phyloP scores from a whole-genome alignment of 129 eudicot species.

The Pseudognaphalium luteoalbum region DNA sequence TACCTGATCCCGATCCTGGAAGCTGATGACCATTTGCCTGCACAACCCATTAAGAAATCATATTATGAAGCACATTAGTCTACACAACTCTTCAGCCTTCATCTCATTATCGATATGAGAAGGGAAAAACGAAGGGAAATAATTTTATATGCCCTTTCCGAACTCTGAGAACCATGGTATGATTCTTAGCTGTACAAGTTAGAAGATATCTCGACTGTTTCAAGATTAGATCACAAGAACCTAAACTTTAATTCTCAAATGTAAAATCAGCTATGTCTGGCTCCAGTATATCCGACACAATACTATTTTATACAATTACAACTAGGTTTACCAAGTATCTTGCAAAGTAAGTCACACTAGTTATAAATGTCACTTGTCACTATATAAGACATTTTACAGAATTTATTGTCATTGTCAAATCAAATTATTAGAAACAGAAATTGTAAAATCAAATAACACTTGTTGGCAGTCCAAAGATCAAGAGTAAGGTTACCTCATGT shows the following conservation, averaged over 20 bases:
- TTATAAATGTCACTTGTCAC: background rate
- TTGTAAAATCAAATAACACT: background rate
- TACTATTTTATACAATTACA: background rate
- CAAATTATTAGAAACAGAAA: background rate
- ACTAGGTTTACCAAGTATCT: background rate
- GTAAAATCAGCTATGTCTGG: background rate
- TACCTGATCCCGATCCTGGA: conserved; percentile 83
- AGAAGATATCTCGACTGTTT: background rate
- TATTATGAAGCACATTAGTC: background rate
- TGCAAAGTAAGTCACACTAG: background rate
- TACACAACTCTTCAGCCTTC: background rate
- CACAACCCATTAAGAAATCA: conserved; percentile 23
- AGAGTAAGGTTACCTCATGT: conserved; percentile 52
- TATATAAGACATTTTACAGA: background rate
- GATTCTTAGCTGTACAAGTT: background rate
- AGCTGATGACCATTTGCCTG: conserved; percentile 68
- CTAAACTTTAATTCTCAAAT: background rate
- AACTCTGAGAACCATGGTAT: background rate
- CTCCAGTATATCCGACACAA: background rate
- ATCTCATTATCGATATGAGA: background rate
- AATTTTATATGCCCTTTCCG: background rate
- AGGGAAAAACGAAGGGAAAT: background rate
- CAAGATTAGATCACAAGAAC: background rate
- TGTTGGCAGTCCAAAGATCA: background rate
- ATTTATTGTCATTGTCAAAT: background rate